Percentiles rank a stretch among this genome's conserved stretches.
These are phyloP conservation scores for Diversispora epigaea DNA, from an alignment of 192 early-diverging fungal species.

Conservation along the genomic window DNA sequence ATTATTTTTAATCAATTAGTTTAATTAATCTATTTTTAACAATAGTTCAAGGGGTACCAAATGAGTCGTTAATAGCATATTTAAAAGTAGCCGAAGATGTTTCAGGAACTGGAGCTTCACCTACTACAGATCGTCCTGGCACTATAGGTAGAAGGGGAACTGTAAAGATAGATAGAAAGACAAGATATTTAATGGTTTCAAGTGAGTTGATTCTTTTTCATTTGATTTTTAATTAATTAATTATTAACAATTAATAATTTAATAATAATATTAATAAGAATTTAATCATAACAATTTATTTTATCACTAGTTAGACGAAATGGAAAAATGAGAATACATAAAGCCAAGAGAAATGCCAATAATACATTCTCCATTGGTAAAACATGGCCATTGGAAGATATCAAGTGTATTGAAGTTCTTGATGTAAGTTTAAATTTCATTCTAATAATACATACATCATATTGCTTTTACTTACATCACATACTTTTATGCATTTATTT, in stretches of 20 bases:
- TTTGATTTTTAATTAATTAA: background rate
- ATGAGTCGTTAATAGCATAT: slow-evolving; percentile 44
- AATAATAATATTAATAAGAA: too few relatives aligned
- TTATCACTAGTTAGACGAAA: slow-evolving; percentile 36
- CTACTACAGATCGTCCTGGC: slow-evolving; percentile 28
- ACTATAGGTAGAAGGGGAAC: slow-evolving; percentile 34
- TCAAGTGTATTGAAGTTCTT: slow-evolving; percentile 48
- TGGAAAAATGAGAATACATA: slow-evolving; percentile 43
- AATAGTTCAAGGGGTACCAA: background rate
- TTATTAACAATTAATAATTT: background rate
- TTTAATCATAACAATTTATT: background rate
- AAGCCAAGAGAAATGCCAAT: slow-evolving; percentile 50
- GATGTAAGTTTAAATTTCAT: slow-evolving; percentile 44
- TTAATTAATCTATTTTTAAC: background rate
- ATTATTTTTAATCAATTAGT: background rate
- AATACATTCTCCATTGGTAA: slow-evolving; percentile 56
- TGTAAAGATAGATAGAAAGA: slow-evolving; percentile 46
- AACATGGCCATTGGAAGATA: slow-evolving; percentile 56
- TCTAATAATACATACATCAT: background rate
- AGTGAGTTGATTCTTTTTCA: slow-evolving; percentile 34
- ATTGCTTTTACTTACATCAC: too few relatives aligned
- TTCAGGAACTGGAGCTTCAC: slow-evolving; percentile 32
- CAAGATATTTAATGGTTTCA: slow-evolving; percentile 55
- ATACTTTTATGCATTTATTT: background rate
- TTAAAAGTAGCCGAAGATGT: slow-evolving; percentile 57